Evolutionary conservation across 2,329 filamentous ascomycete species (phyloP).

Genomic region (Phyllosticta citrichinensis): DNA sequence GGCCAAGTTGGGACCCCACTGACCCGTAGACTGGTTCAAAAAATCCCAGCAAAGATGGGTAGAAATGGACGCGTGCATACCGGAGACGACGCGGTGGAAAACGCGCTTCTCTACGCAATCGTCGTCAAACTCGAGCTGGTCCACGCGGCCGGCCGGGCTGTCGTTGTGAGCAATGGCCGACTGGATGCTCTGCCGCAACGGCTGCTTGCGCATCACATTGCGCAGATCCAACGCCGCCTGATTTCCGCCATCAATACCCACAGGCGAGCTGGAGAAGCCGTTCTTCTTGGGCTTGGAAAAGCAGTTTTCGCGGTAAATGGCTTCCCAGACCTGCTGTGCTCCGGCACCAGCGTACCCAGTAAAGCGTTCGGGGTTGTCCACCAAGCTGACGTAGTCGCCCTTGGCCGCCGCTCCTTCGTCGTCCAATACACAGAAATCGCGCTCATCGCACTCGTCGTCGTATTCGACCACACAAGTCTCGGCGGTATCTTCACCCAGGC

Average conservation of each 20-base stretch:
- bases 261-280: conserved; percentile 14
- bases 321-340: conserved; percentile 86
- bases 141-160: conserved; percentile 49
- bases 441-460: conserved; percentile 91
- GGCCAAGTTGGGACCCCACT: conserved; percentile 81
- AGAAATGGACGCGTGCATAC: conserved; percentile 97
- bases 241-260: conserved; percentile 9
- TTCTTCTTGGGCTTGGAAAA: conserved; percentile 50
- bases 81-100: conserved; percentile 88
- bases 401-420: conserved; percentile 80
- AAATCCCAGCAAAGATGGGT: conserved; percentile 95
- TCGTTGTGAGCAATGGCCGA: conserved; percentile 39
- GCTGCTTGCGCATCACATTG: conserved; percentile 50
- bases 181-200: conserved; percentile 51
- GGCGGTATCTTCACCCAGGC: conserved; percentile 74
- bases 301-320: conserved; percentile 95
- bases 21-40: conserved; percentile 84
- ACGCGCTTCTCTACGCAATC: conserved; percentile 98
- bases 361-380: conserved; percentile 90
- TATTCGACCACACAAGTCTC: conserved; percentile 97
- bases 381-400: conserved; percentile 90
- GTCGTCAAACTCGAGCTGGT: conserved; percentile 68
- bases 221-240: conserved; percentile 52
- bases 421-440: conserved; percentile 93
- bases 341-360: conserved; percentile 85